Percentiles rank a stretch among this genome's conserved stretches.
phyloP scores from a whole-genome alignment of 768 basidiomycete species.

The Amanita jacksonii region DNA sequence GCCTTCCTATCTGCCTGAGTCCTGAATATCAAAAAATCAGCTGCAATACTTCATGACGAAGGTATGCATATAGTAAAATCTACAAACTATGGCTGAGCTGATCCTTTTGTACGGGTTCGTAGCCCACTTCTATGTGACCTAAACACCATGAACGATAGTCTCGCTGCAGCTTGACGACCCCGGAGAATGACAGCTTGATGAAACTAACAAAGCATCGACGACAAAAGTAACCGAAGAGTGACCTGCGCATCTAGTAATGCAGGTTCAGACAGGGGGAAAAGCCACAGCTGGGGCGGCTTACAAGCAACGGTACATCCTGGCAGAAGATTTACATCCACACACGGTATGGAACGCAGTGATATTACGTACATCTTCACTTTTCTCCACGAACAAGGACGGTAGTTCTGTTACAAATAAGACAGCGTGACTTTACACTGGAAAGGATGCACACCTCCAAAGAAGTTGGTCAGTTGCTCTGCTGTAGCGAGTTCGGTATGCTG shows the following conservation, averaged over 20 bases:
- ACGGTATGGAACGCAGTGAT: too few relatives aligned
- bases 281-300: too few relatives aligned
- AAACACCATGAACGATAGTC: constrained; percentile 60
- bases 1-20: constrained; percentile 55
- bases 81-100: constrained; percentile 36
- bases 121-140: constrained; percentile 38
- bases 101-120: constrained; percentile 42
- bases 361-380: constrained; percentile 39
- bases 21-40: constrained; percentile 48
- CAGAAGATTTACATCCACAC: too few relatives aligned
- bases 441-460: constrained; percentile 39
- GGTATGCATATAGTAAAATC: background rate
- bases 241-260: constrained; percentile 49
- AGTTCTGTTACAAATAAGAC: constrained; percentile 28
- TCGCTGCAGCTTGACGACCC: constrained; percentile 52
- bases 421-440: background rate
- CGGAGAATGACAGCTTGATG: constrained; percentile 66
- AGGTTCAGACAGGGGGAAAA: background rate
- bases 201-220: constrained; percentile 71
- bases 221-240: constrained; percentile 74
- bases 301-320: constrained; percentile 25
- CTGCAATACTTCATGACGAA: constrained; percentile 13
- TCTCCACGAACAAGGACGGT: constrained; percentile 49
- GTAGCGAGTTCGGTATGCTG: constrained; percentile 43
- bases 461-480: constrained; percentile 52